These are phyloP conservation scores for Echria macrotheca DNA, from an alignment of 495 filamentous ascomycete genomes.

Conservation along the genomic window DNA sequence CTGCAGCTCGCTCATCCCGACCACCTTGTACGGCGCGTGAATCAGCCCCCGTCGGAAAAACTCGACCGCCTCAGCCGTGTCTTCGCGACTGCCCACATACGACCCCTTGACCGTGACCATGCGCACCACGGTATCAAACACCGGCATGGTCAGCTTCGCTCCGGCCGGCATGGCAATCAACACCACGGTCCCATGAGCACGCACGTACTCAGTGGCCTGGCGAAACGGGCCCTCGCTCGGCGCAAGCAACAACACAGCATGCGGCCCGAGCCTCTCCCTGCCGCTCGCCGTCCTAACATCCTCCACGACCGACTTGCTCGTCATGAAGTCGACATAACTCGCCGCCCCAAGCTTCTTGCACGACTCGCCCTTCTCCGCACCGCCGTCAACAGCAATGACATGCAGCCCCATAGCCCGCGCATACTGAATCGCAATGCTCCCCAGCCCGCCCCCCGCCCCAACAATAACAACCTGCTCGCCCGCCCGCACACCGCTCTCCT, in stretches of 20 bases:
- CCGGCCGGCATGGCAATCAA: constrained; percentile 76
- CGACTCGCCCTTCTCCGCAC: constrained; percentile 68
- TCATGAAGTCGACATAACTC: constrained; percentile 71
- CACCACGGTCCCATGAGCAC: constrained; percentile 71
- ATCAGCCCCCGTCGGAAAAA: constrained; percentile 80
- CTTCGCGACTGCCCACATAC: constrained; percentile 83
- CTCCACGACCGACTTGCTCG: constrained; percentile 64
- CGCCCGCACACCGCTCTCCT: constrained; percentile 67
- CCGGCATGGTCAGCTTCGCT: constrained; percentile 70
- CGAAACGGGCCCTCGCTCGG: constrained; percentile 86
- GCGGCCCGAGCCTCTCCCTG: constrained; percentile 72
- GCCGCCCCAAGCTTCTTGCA: constrained; percentile 62
- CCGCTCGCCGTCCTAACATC: constrained; percentile 69
- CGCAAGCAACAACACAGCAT: constrained; percentile 79
- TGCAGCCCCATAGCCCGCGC: constrained; percentile 86
- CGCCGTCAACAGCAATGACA: constrained; percentile 71
- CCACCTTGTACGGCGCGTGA: constrained; percentile 75
- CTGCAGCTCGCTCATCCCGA: constrained; percentile 66
- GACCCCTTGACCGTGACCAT: constrained; percentile 89
- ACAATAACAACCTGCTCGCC: constrained; percentile 82
- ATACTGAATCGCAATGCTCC: constrained; percentile 77
- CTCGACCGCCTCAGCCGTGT: constrained; percentile 76
- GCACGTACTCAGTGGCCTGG: constrained; percentile 74
- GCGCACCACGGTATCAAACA: constrained; percentile 72
- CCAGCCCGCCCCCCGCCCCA: constrained; percentile 83